These are phyloP conservation scores for Venturia oleaginea DNA, from an alignment of 2,329 filamentous ascomycete species.

Conservation along the genomic window DNA sequence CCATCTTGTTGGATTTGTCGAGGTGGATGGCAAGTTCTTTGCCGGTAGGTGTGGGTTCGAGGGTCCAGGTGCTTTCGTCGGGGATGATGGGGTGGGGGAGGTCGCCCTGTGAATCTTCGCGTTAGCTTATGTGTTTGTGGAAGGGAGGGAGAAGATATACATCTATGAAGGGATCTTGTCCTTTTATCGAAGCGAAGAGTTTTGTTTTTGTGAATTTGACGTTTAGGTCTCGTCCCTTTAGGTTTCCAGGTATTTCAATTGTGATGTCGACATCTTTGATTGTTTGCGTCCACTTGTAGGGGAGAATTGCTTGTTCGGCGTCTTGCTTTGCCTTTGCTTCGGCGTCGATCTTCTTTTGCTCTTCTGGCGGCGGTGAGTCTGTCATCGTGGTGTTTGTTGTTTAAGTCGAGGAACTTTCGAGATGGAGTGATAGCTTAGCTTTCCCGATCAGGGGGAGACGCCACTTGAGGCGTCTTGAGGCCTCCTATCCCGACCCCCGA, in stretches of 20 bases:
- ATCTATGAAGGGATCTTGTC: slow-evolving; percentile 73
- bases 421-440: neutral
- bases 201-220: slow-evolving; percentile 73
- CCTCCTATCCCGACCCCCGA: too few species aligned
- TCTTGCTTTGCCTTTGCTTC: slow-evolving; percentile 62
- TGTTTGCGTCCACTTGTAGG: slow-evolving; percentile 95
- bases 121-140: slow-evolving; percentile 13
- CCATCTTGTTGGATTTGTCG: slow-evolving; percentile 92
- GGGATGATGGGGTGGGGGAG: slow-evolving; percentile 69
- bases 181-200: slow-evolving; percentile 76
- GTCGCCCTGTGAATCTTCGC: slow-evolving; percentile 53
- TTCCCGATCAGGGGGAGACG: neutral
- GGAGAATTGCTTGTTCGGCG: slow-evolving; percentile 80
- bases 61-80: slow-evolving; percentile 93
- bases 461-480: neutral
- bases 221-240: slow-evolving; percentile 75
- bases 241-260: slow-evolving; percentile 67
- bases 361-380: slow-evolving; percentile 40
- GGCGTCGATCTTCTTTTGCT: slow-evolving; percentile 47
- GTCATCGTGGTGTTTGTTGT: slow-evolving; percentile 11
- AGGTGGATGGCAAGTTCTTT: slow-evolving; percentile 83
- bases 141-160: slow-evolving; percentile 38
- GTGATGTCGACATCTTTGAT: slow-evolving; percentile 80
- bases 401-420: neutral
- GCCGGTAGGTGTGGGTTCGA: slow-evolving; percentile 54